phyloP scores from a whole-genome alignment of 805 yeast species.

The Wickerhamomyces bovis region DNA sequence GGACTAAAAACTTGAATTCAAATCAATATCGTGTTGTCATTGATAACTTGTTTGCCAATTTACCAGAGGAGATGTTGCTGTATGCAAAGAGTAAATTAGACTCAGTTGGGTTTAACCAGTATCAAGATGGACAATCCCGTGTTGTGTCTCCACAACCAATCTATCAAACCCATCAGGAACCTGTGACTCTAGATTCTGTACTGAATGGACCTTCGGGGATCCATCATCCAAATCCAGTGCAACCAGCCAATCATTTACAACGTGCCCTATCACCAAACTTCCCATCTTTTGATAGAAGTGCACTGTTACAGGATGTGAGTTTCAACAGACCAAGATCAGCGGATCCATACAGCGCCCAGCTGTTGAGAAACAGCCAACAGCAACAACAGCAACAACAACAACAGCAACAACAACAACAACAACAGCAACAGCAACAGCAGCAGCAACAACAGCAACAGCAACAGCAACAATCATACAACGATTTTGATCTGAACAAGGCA shows the following conservation, averaged over 20 bases:
- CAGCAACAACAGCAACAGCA: conserved; percentile 3
- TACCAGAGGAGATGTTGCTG: conserved; percentile 46
- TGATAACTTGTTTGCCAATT: conserved; percentile 44
- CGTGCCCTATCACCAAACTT: conserved; percentile 27
- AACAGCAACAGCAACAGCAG: conserved; percentile 1
- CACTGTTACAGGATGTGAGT: conserved; percentile 21
- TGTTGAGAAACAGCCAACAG: conserved; percentile 5
- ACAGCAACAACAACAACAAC: conserved; percentile 2
- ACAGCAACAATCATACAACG: conserved; percentile 3
- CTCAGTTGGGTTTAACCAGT: background rate
- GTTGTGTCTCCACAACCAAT: conserved; percentile 20
- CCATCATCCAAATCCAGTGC: conserved; percentile 38
- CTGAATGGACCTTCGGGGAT: conserved; percentile 25
- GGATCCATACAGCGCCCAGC: conserved; percentile 27
- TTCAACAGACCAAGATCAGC: conserved; percentile 37
- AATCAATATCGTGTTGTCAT: conserved; percentile 47
- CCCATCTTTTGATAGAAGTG: conserved; percentile 12
- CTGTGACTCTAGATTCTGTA: conserved; percentile 34
- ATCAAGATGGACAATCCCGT: background rate
- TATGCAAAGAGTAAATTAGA: conserved; percentile 45
- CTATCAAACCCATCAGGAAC: conserved; percentile 26
- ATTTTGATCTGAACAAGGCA: conserved; percentile 6
- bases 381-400: conserved; percentile 5
- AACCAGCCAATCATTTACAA: conserved; percentile 22
- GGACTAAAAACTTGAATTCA: conserved; percentile 46